Base-by-base conservation (phyloP, 495 filamentous ascomycete genomes). In the Amorphotheca resinae region DNA sequence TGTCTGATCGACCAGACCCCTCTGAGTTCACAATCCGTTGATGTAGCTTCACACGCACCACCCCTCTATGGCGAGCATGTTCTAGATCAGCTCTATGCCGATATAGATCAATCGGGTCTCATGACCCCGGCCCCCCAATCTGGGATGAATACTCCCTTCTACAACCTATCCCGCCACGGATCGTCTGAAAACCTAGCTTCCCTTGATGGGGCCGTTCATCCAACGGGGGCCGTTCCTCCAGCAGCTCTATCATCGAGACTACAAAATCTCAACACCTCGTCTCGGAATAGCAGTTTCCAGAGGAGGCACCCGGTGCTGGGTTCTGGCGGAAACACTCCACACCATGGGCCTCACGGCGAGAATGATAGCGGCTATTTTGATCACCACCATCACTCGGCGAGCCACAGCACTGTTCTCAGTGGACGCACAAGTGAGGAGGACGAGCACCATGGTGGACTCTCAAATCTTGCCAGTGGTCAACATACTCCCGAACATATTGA, bases 41-140 rank as follows among this genome's bases (percentile, higher is more conserved):
- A 50, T 51, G 44, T 48, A 61, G 50, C 54, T 55, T 59, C 69
- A 9, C 68, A 81, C 46, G 84, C 87, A 9, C 91, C 91, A 23
- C 91, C 91, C 0, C 69, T 82, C 23, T 98, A 98, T 55, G 84
- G 82, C 35, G 74, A 86, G 49, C 89, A 95, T 61, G 69, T 75
- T 14, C 72, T 94, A 32, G 91, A 98, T 64, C 80, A 85, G 53
- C 63, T 95, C 3, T 98, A 91, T 60, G 81, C 84, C 46, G 83
- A 88, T 42, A 66, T 94, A 35, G 83, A 93, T 58, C 68, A 72
- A 12, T 77, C 62, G 28, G 82, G 80, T 22, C 80, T 86, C 51
- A 75, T 83, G 54, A 93, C 88, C 1, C 84, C 86, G 7, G 72
- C 68, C n/a, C 57, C 67, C 38, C 65, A 65, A 23, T 91, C 84